Base-by-base conservation (phyloP, 495 filamentous ascomycete genomes). In the Aspergillus affinis region DNA sequence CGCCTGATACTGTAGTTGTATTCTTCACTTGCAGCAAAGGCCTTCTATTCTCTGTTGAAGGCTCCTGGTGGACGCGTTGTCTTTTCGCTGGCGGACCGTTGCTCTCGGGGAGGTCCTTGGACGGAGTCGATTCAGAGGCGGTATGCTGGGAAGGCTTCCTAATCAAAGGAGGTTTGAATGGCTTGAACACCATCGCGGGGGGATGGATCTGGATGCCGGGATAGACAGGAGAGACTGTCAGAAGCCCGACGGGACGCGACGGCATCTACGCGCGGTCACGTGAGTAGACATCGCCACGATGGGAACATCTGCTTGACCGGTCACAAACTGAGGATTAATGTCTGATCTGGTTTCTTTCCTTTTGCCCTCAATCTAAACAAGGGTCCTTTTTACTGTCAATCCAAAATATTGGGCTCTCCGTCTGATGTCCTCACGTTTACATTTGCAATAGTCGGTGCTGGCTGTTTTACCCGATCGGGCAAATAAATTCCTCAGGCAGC, bases 101-200 rank as follows among this genome's bases (percentile, higher is more conserved):
- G 32, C 36, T 59, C 17, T 65, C 55, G 12, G 9, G 18, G 0
- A 49, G 51, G 0, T 64, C 61, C 5, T 30, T 53, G 10, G 65
- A 15, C 9, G 49, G 6, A 45, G 52, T 13, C 6, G 46, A 26
- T 6, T 51, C 29, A 45, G 21, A 15, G 6, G 19, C 44, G 7
- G 65, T 21, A 6, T 46, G 15, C 45, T 57, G 6, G 12, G 59
- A 32, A 12, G 66, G 61, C 19, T 75, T 78, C 69, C 71, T 74
- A 46, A 78, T 77, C 36, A 72, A 69, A 67, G 72, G 77, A 60
- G 77, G 69, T 44, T 73, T 77, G 55, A 80, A 80, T 2, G 77
- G 77, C 54, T 78, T 80, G 64, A 78, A 80, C 57, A 76, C 75
- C 77, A 80, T 80, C 60, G 56, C 62, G 69, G 55, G 52, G 23